These are phyloP conservation scores for Komagataella populi DNA, from an alignment of 805 yeast genomes.

Conservation along the genomic window DNA sequence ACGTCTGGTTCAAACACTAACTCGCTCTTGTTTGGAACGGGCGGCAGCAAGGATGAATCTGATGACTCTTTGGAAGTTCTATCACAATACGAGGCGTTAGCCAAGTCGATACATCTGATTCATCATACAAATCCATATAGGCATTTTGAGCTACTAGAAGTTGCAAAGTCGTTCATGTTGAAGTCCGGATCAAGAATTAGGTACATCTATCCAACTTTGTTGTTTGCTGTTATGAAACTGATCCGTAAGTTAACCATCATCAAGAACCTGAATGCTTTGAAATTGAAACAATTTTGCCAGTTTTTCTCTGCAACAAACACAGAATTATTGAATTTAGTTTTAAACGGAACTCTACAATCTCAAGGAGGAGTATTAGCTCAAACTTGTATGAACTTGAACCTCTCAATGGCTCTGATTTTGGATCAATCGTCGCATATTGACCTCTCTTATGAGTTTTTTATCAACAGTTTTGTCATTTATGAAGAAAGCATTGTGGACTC, in stretches of 20 bases:
- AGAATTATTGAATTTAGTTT: constrained; percentile 37
- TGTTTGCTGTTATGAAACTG: constrained; percentile 45
- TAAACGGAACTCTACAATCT: constrained; percentile 9
- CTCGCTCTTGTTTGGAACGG: constrained; percentile 13
- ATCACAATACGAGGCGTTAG: constrained; percentile 43
- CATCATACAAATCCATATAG: constrained; percentile 31
- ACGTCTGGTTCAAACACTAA: constrained; percentile 2
- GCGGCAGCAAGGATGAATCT: constrained; percentile 8
- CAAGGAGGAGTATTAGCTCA: constrained; percentile 8
- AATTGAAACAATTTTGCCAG: constrained; percentile 38
- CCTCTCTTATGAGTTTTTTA: constrained; percentile 76
- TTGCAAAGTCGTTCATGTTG: constrained; percentile 32
- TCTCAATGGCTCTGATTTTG: constrained; percentile 61
- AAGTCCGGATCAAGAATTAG: constrained; percentile 43
- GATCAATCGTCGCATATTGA: constrained; percentile 65
- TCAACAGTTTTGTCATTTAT: constrained; percentile 75
- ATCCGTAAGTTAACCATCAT: constrained; percentile 32
- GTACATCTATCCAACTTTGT: constrained; percentile 66
- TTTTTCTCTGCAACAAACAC: constrained; percentile 56
- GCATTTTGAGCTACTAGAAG: constrained; percentile 30
- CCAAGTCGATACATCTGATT: constrained; percentile 57
- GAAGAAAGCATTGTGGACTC: constrained; percentile 48
- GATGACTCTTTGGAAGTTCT: constrained; percentile 22
- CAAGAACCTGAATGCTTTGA: constrained; percentile 8
- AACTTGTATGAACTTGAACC: constrained; percentile 31